phyloP scores from a whole-genome alignment of 2,329 filamentous ascomycete genomes.

The Bipolaris sorokiniana region DNA sequence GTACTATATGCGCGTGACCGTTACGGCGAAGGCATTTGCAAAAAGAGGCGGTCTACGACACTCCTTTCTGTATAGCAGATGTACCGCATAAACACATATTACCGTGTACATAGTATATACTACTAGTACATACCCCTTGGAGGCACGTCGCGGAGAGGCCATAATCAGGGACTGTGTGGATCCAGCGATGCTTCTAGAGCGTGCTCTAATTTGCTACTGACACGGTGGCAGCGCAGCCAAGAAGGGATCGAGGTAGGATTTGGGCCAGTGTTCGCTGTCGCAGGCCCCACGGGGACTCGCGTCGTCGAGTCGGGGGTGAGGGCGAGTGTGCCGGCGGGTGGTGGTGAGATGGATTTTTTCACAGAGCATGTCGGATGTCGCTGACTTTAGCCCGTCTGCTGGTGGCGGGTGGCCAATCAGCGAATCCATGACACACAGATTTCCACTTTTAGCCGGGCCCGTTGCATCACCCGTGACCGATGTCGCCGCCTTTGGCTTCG shows the following conservation, averaged over 20 bases:
- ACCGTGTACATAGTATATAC: no score
- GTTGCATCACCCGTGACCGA: slow-evolving; percentile 10
- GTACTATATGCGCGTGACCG: neutral
- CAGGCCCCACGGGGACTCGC: slow-evolving; percentile 15
- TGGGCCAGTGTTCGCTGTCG: neutral
- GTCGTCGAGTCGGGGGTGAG: slow-evolving; percentile 12
- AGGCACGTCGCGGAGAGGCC: neutral
- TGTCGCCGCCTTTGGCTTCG: slow-evolving; percentile 8
- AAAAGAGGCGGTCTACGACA: neutral
- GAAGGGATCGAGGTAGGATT: slow-evolving; percentile 13
- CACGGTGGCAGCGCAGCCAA: neutral
- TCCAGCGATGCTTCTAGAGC: neutral
- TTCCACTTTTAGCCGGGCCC: slow-evolving; percentile 2
- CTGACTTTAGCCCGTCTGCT: slow-evolving; percentile 8
- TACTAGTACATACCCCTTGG: no score
- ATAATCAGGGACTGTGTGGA: neutral
- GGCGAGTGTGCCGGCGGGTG: neutral
- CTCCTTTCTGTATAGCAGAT: no score
- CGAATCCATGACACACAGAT: slow-evolving; percentile 10
- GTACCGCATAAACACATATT: no score
- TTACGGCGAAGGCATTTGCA: neutral
- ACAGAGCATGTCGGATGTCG: slow-evolving; percentile 1
- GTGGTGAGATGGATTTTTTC: slow-evolving; percentile 11
- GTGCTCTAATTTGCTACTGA: neutral
- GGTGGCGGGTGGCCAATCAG: slow-evolving; percentile 3